Evolutionary conservation across 345 rosid species (phyloP).

Genomic region (Sonneratia caseolaris): DNA sequence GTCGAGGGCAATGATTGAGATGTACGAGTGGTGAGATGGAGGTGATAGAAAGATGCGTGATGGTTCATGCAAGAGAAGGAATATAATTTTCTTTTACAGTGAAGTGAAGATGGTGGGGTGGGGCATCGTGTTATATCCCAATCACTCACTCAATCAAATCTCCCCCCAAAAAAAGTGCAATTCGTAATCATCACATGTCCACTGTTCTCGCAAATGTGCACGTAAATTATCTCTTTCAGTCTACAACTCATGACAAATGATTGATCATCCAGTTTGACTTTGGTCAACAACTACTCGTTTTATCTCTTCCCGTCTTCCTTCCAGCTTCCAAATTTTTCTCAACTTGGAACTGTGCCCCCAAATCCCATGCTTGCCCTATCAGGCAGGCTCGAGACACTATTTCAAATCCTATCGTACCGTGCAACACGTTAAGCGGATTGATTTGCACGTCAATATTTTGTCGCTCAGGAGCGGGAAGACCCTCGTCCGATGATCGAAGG

Average conservation of each 20-base stretch:
- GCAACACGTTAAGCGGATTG: neutral
- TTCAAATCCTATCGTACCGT: neutral
- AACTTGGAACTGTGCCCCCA: neutral
- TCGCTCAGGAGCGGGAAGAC: too few relatives aligned
- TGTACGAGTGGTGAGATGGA: neutral
- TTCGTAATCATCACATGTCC: neutral
- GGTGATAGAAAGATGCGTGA: neutral
- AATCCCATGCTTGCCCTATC: neutral
- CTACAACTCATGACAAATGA: neutral
- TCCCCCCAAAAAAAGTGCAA: neutral
- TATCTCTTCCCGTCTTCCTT: too few relatives aligned
- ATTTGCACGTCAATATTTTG: too few relatives aligned
- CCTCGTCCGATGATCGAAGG: too few relatives aligned
- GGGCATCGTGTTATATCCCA: neutral
- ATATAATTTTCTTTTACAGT: neutral
- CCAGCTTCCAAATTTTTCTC: neutral
- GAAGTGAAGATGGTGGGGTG: neutral
- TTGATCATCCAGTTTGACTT: neutral
- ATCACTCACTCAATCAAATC: slow-evolving; percentile 5
- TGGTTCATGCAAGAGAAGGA: slow-evolving; percentile 1
- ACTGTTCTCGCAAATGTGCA: slow-evolving; percentile 4
- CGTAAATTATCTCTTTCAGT: neutral
- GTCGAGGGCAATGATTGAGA: neutral
- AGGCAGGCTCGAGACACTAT: neutral
- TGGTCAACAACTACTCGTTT: neutral